These are phyloP conservation scores for Yamadazyma dushanensis DNA, from an alignment of 1,139 yeast species.

Conservation along the genomic window DNA sequence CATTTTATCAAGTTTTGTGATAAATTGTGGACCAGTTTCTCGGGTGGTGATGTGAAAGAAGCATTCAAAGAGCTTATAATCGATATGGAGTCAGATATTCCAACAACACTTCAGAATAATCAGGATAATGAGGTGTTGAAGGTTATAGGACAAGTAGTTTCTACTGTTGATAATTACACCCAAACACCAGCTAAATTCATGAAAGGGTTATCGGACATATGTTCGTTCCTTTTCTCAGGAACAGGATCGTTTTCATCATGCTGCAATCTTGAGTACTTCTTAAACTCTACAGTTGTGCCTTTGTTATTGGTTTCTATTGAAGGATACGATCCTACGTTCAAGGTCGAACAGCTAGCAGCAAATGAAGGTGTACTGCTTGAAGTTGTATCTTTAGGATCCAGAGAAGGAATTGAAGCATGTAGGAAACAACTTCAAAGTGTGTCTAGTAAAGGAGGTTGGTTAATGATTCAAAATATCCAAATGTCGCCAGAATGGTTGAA, in stretches of 20 bases:
- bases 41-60: conserved; percentile 4
- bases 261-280: conserved; percentile 27
- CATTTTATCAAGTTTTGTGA: conserved; percentile 19
- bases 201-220: conserved; percentile 17
- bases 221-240: conserved; percentile 26
- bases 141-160: conserved; percentile 15
- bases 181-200: conserved; percentile 14
- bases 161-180: not conserved
- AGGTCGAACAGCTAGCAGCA: conserved; percentile 48
- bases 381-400: conserved; percentile 73
- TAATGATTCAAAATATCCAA: conserved; percentile 77
- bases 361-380: conserved; percentile 24
- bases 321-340: conserved; percentile 68
- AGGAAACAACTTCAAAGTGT: conserved; percentile 51
- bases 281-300: conserved; percentile 25
- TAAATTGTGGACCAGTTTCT: conserved; percentile 5
- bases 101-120: conserved; percentile 12
- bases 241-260: conserved; percentile 25
- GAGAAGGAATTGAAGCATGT: conserved; percentile 63
- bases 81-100: not conserved
- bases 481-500: conserved; percentile 67
- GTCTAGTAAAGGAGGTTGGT: conserved; percentile 57
- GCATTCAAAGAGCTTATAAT: conserved; percentile 8
- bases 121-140: conserved; percentile 21
- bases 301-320: conserved; percentile 58